Base-by-base conservation (phyloP, 2,329 filamentous ascomycete genomes). In the Fusarium equiseti region DNA sequence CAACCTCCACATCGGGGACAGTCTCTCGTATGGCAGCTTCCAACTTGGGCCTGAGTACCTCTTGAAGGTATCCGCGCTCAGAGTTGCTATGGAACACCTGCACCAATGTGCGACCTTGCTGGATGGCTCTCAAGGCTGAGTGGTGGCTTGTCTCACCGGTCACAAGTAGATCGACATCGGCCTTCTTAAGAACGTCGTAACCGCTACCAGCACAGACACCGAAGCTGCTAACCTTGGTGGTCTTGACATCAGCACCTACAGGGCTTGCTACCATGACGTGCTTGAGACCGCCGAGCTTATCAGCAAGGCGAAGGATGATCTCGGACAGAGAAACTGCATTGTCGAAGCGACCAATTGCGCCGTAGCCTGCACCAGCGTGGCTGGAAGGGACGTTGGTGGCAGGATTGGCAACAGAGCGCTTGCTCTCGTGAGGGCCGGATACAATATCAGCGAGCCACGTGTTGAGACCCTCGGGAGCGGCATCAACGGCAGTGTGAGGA, bases 101-200 rank as follows among this genome's bases (percentile, higher is more conserved):
- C 54, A 98, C 88, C 1, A 98, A 92, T 58, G 90, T 91, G 69
- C 91, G 91, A 2, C 95, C 95, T 63, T 90, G 88, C 83, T 98
- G 95, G 29, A 92, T 93, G 2, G 94, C 93, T 42, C 92, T 89
- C 62, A 99, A 86, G 5, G 95, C 94, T 70, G 96, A 94, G 78
- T 99, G 96, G 78, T 99, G 96, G 75, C 89, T 92, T 85, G 98
- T 88, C 83, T 99, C 96, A 3, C 96, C 96, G 1, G 94, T 98
- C 73, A 99, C 92, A 6, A 97, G 81, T 42, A 98, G 80, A 76
- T 98, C 94, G 0, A 94, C 93, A 44, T 88, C 83, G 5, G 90
- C 83, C 43, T 87, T 86, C 68, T 89, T 89, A 63, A 98, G 87
- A 22, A 98, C 86, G 42, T 91, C 89, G 3, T 90, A 92, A 0